These are phyloP conservation scores for Ceratobasidium sp. DNA, from an alignment of 1,284 basidiomycete genomes.

Conservation along the genomic window DNA sequence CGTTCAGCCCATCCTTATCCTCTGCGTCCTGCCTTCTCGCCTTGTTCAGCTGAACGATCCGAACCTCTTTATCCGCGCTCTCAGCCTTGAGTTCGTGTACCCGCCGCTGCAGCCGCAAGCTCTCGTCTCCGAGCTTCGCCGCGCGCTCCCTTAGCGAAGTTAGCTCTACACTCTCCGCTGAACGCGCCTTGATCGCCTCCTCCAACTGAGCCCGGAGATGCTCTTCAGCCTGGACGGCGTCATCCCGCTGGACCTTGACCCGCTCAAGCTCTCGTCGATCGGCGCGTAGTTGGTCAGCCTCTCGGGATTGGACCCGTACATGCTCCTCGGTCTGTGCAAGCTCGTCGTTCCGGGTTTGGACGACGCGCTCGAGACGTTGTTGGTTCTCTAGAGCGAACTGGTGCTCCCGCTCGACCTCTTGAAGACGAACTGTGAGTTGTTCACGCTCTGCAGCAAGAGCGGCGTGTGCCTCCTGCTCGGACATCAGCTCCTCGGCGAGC, in stretches of 20 bases:
- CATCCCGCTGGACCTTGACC: conserved; percentile 39
- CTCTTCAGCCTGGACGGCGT: conserved; percentile 35
- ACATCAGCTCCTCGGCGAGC: conserved; percentile 17
- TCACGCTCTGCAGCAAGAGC: conserved; percentile 19
- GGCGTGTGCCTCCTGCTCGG: conserved; percentile 26
- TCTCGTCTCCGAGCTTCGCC: conserved; percentile 69
- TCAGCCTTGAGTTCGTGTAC: conserved; percentile 80
- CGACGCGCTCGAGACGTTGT: conserved; percentile 37
- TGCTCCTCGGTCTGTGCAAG: conserved; percentile 35
- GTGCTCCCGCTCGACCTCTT: conserved; percentile 25
- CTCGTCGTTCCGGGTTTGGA: conserved; percentile 36
- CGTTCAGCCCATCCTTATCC: conserved; percentile 83
- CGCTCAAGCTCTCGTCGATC: conserved; percentile 30
- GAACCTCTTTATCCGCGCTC: conserved; percentile 86
- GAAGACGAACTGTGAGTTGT: conserved; percentile 6
- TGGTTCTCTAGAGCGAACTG: conserved; percentile 25
- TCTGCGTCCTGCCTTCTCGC: conserved; percentile 78
- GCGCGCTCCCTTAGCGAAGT: conserved; percentile 54
- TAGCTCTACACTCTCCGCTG: conserved; percentile 9
- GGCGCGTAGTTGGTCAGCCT: conserved; percentile 29
- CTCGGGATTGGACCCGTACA: conserved; percentile 17
- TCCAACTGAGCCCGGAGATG: conserved; percentile 36
- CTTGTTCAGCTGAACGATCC: conserved; percentile 79
- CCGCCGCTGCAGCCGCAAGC: conserved; percentile 72
- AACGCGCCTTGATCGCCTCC: neutral